phyloP scores from a whole-genome alignment of 116 monocot species.

The Trichopus zeylanicus region DNA sequence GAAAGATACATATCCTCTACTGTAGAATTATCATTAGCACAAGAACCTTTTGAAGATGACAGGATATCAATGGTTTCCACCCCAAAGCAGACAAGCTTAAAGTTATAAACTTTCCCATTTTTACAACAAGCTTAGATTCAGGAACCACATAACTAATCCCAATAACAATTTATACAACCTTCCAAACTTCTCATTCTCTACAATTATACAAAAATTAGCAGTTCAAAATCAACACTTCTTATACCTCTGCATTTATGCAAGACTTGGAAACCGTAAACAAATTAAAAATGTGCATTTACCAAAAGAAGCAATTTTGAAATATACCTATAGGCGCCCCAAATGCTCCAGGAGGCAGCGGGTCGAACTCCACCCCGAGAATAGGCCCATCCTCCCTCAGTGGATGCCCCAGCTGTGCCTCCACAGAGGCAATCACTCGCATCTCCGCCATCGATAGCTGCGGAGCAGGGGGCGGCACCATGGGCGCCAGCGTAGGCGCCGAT shows the following conservation, averaged over 20 bases:
- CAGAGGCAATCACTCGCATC: constrained; percentile 49
- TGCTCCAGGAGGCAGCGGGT: constrained; percentile 94
- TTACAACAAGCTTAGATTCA: no score
- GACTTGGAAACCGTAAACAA: neutral
- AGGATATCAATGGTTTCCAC: no score
- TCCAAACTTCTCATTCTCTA: no score
- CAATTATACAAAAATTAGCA: neutral
- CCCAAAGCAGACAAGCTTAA: no score
- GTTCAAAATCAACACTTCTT: neutral
- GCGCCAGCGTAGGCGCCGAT: constrained; percentile 6
- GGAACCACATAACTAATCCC: no score
- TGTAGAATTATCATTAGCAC: no score
- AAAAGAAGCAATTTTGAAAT: neutral
- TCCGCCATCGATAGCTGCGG: constrained; percentile 51
- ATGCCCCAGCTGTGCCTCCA: constrained; percentile 84
- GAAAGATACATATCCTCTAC: no score
- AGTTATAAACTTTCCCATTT: no score
- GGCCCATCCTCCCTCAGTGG: constrained; percentile 87
- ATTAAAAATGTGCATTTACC: neutral
- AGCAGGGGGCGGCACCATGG: constrained; percentile 11
- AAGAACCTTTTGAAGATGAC: no score
- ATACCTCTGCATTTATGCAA: neutral
- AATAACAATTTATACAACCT: no score
- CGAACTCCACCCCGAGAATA: constrained; percentile 88
- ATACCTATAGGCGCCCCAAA: constrained; percentile 96